These are phyloP conservation scores for Pseudocohnilembus persalinus DNA, from an alignment of 169 alveolate species.

Conservation along the genomic window DNA sequence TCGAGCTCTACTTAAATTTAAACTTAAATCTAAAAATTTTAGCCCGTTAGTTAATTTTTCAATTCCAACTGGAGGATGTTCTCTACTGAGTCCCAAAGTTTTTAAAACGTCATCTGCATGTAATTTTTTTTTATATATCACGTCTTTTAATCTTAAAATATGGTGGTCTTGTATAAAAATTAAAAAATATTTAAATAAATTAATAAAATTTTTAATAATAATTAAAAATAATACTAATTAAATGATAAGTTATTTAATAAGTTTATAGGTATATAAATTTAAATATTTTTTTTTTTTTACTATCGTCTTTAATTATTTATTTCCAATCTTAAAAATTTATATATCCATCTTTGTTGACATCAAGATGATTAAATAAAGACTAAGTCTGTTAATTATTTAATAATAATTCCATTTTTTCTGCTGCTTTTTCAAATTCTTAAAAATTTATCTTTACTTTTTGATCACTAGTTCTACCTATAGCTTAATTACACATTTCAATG, in stretches of 20 bases:
- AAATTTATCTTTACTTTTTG: conserved; percentile 29
- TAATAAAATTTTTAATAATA: no score
- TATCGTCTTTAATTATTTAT: conserved; percentile 31
- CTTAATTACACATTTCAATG: conserved; percentile 37
- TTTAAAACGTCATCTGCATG: conserved; percentile 45
- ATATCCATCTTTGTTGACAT: conserved; percentile 42
- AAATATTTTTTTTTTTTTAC: background rate
- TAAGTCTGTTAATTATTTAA: conserved; percentile 22
- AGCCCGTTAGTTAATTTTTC: conserved; percentile 24
- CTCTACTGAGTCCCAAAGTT: conserved; percentile 44
- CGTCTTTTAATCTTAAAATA: no score
- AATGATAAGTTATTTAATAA: no score
- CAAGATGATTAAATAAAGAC: conserved; percentile 26
- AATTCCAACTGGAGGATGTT: conserved; percentile 23
- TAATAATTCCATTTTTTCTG: conserved; percentile 23
- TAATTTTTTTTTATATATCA: conserved; percentile 35
- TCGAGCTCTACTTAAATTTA: conserved; percentile 22
- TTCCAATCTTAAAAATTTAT: conserved; percentile 39
- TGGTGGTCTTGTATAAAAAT: no score
- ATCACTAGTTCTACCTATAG: conserved; percentile 42
- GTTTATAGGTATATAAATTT: background rate
- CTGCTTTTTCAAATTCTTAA: conserved; percentile 31
- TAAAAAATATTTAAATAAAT: no score
- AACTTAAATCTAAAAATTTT: conserved; percentile 36
- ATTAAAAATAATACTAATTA: no score